Conservation (phyloP, 192 early-diverging fungal genomes). For the Coemansia reversa region DNA sequence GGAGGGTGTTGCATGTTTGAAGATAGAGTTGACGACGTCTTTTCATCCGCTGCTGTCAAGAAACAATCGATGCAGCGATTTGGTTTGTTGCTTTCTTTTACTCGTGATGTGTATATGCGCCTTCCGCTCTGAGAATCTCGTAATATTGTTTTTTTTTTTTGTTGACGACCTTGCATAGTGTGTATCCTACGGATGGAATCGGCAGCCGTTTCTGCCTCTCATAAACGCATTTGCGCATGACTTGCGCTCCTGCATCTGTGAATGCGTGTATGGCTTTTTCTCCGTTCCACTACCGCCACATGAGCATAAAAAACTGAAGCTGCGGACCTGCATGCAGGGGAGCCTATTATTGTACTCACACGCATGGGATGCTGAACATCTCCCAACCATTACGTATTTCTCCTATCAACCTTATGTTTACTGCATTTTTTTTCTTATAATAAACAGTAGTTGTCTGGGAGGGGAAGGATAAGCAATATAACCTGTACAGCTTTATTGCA, state of each 20-base stretch:
- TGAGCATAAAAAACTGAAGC: neutral
- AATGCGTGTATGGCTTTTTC: neutral
- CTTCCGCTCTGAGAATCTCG: neutral
- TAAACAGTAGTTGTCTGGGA: neutral
- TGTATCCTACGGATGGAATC: neutral
- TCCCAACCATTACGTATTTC: neutral
- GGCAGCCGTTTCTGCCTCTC: neutral
- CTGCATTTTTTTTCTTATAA: neutral
- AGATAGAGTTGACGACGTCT: neutral
- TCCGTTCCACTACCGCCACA: neutral
- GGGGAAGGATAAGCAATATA: neutral
- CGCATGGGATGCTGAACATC: neutral
- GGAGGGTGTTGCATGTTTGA: too few species aligned
- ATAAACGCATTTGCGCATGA: neutral
- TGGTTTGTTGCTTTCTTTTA: neutral
- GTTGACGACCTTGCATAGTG: neutral
- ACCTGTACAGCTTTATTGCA: neutral
- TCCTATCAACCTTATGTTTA: too few species aligned
- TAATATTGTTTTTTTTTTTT: too few species aligned
- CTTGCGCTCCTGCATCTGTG: neutral
- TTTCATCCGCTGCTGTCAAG: neutral
- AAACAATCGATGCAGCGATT: neutral
- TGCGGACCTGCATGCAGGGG: neutral
- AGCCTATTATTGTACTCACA: neutral
- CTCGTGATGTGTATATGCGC: neutral